These are phyloP conservation scores for Paspalum notatum DNA, from an alignment of 176 grass and related monocot species.

Conservation along the genomic window DNA sequence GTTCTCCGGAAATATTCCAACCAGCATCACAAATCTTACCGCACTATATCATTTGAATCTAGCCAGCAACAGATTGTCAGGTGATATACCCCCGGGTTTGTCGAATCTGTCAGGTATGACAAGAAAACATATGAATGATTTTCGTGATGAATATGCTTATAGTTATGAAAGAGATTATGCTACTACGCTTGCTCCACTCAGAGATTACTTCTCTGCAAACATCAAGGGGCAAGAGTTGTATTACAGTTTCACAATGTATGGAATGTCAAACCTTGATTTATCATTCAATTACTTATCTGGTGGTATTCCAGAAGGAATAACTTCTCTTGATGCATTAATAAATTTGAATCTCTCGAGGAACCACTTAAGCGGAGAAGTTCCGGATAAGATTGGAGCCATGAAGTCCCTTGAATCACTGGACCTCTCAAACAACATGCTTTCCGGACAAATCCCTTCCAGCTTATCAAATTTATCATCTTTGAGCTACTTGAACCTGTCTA, in stretches of 20 bases:
- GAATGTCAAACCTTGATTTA: slow-evolving; percentile 18
- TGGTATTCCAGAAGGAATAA: slow-evolving; percentile 13
- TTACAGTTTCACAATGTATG: background rate
- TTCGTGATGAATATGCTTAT: background rate
- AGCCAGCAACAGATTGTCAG: slow-evolving; percentile 28
- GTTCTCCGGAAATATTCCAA: slow-evolving; percentile 22
- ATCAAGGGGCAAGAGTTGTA: slow-evolving; percentile 30
- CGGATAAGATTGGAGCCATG: slow-evolving; percentile 21
- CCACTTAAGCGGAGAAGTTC: slow-evolving; percentile 1
- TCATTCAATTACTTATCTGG: slow-evolving; percentile 37
- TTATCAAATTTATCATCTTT: background rate
- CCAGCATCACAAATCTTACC: background rate
- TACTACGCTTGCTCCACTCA: no score
- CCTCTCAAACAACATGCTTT: slow-evolving; percentile 35
- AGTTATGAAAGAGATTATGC: background rate
- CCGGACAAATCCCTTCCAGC: slow-evolving; percentile 14
- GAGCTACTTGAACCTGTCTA: background rate
- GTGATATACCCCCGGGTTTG: slow-evolving; percentile 15
- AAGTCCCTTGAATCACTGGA: slow-evolving; percentile 37
- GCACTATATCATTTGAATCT: slow-evolving; percentile 31
- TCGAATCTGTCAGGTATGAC: slow-evolving; percentile 26
- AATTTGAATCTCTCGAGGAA: slow-evolving; percentile 41
- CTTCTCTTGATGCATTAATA: background rate
- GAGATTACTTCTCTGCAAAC: background rate
- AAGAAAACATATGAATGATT: no score